Evolutionary conservation across 768 basidiomycete species (phyloP), one percentile per base, ranked within the genome.

Genomic region (Suillus spraguei): DNA sequence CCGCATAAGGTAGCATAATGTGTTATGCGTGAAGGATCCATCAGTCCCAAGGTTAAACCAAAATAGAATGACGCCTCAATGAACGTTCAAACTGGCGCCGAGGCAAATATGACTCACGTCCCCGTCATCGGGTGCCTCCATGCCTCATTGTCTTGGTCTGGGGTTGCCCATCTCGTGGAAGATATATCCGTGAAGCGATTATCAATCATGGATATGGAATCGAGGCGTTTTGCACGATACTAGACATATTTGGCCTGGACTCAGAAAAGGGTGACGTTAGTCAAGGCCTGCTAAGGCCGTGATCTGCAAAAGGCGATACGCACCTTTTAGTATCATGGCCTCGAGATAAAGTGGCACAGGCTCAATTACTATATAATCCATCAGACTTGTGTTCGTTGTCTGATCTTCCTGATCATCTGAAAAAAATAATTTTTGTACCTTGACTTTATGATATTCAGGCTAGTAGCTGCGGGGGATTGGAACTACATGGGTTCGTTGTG

Each of bases 161-260:
- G 82, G 80, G 72, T 87, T 86, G 24, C 90, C 88, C 0, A 91
- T 92, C 66, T 81, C 83, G 49, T 80, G 79, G 70, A 80, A 85
- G 70, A 92, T 91, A 76, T 89, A 87, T 66, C 91, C 87, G 59
- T 89, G 75, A 91, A 92, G 58, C 87, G 83, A 76, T 91, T 90
- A 92, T 56, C 87, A 82, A 75, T 92, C 91, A 63, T 90, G 82
- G 4, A 28, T 82, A 89, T 36, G 90, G 70, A 89, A 91, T 59
- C 91, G 83, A 36, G 88, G 80, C 50, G 88, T 89, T 70, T 91
- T 88, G 71, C 89, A 79, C 17, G 87, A 88, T 87, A 65, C 87
- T 85, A 33, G 44, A n/a, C n/a, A 10, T 89, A 90, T 63, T 84
- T 82, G 69, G 22, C 88, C 89, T 91, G 44, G 22, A 56, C 42